Evolutionary conservation across 805 yeast species (phyloP).

Genomic region (Starmera quercuum): DNA sequence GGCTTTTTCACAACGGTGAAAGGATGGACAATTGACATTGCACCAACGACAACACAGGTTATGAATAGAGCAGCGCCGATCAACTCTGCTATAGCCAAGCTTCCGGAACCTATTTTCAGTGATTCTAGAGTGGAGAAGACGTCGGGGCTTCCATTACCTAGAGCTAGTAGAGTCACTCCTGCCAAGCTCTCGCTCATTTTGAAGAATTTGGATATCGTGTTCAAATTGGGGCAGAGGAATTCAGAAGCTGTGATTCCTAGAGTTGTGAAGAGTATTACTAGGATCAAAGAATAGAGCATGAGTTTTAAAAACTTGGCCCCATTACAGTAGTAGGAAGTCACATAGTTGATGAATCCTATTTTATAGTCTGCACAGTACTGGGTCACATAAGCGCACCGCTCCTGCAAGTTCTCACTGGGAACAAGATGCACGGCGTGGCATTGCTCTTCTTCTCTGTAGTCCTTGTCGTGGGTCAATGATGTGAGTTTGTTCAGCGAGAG

Average conservation of each 20-base stretch:
- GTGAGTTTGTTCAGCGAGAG: no score
- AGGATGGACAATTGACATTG: conserved; percentile 66
- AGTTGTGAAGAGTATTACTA: conserved; percentile 45
- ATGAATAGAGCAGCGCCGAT: conserved; percentile 86
- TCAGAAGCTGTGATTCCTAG: conserved; percentile 82
- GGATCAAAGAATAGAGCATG: conserved; percentile 2
- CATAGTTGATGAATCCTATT: conserved; percentile 18
- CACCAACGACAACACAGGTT: conserved; percentile 76
- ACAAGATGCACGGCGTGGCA: conserved; percentile 14
- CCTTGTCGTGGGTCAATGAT: neutral
- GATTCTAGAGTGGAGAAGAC: conserved; percentile 81
- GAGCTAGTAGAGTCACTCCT: conserved; percentile 82
- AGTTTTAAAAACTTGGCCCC: conserved; percentile 1
- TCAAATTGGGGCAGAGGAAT: conserved; percentile 73
- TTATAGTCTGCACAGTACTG: conserved; percentile 16
- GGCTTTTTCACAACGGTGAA: conserved; percentile 41
- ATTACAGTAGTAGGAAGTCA: conserved; percentile 15
- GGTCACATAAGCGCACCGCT: conserved; percentile 14
- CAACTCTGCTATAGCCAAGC: conserved; percentile 85
- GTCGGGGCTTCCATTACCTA: conserved; percentile 93
- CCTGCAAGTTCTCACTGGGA: conserved; percentile 4
- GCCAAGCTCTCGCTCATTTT: conserved; percentile 71
- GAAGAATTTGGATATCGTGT: conserved; percentile 55
- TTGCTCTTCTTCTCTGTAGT: neutral
- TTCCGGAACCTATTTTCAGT: conserved; percentile 57